Evolutionary conservation across 2,329 filamentous ascomycete species (phyloP).

Genomic region (Sporothrix euskadiensis): DNA sequence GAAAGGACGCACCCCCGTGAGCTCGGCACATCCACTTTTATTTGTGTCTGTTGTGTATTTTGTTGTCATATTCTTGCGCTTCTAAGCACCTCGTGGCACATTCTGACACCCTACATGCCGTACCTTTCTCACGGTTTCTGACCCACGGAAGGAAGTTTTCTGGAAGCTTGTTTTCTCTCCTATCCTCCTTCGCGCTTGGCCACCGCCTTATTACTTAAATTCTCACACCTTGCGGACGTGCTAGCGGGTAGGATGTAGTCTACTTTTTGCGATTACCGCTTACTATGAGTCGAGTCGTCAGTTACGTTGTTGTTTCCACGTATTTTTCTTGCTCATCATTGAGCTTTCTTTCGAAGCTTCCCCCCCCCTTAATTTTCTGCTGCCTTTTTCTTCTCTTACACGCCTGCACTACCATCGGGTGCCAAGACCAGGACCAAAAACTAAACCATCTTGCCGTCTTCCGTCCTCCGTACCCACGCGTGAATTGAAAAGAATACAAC

Average conservation of each 20-base stretch:
- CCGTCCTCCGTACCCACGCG: neutral
- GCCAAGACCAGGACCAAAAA: neutral
- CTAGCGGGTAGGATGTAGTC: neutral
- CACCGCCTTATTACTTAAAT: neutral
- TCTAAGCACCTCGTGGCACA: neutral
- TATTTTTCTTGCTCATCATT: neutral
- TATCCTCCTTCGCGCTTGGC: too few relatives aligned
- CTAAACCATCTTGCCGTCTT: slow-evolving; percentile 16
- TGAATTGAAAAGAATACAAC: neutral
- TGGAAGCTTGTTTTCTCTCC: neutral
- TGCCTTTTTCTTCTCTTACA: neutral
- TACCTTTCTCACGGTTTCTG: neutral
- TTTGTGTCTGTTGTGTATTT: neutral
- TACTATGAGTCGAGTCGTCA: neutral
- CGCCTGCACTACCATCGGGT: neutral
- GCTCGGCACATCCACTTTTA: neutral
- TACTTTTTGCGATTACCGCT: neutral
- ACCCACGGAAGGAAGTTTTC: slow-evolving; percentile 3
- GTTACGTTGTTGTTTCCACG: neutral
- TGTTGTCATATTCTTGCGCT: neutral
- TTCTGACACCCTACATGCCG: neutral
- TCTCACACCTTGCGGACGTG: neutral
- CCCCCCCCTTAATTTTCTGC: neutral
- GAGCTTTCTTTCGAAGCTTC: neutral
- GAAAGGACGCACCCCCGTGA: neutral